Percentiles rank a stretch among this genome's conserved stretches.
Conservation (phyloP, 176 grass and related monocot genomes). For the Carex parvula region DNA sequence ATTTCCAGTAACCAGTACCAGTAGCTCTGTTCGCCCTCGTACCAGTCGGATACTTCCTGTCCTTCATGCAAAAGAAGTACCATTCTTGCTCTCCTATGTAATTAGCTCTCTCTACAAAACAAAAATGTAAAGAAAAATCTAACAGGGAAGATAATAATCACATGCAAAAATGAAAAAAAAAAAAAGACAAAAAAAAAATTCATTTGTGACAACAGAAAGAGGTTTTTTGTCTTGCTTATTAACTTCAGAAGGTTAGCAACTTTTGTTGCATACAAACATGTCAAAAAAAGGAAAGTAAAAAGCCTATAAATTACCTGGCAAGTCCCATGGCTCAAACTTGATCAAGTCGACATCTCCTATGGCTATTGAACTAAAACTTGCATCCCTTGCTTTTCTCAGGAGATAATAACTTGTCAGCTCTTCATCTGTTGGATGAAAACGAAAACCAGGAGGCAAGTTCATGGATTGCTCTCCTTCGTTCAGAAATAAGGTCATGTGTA, state of each 20-base stretch:
- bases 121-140: background rate
- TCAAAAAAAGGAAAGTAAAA: background rate
- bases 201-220: background rate
- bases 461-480: background rate
- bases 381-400: slow-evolving; percentile 41
- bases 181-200: background rate
- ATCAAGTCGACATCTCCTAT: slow-evolving; percentile 48
- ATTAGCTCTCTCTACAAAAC: slow-evolving; percentile 3
- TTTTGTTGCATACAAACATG: background rate
- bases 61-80: slow-evolving; percentile 49
- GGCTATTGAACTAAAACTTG: slow-evolving; percentile 34
- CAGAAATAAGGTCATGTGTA: background rate
- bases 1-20: slow-evolving; percentile 46
- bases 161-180: background rate
- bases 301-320: slow-evolving; percentile 32
- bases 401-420: slow-evolving; percentile 59
- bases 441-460: slow-evolving; percentile 51
- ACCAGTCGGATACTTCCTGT: slow-evolving; percentile 43
- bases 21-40: slow-evolving; percentile 40
- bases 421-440: slow-evolving; percentile 61
- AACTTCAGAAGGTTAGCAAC: background rate
- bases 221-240: background rate
- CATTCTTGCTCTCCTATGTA: slow-evolving; percentile 20
- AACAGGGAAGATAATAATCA: background rate
- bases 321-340: slow-evolving; percentile 54